Evolutionary conservation across 2,329 filamentous ascomycete genomes (phyloP).

Genomic region (Trichoderma guizhouense): DNA sequence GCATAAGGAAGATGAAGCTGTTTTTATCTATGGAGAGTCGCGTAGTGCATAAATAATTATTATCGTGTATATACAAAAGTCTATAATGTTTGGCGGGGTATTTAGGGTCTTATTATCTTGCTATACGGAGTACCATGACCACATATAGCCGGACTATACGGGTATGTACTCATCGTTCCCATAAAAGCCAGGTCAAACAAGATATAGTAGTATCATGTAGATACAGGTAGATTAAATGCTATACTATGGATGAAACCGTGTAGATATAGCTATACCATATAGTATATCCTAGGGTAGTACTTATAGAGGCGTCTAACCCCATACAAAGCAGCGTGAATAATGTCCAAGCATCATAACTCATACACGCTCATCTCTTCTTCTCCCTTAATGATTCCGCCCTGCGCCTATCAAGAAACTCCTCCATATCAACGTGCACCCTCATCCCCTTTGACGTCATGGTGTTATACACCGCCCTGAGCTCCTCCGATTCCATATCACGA

Average conservation of each 20-base stretch:
- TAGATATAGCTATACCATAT: background rate
- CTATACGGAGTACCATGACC: too few species aligned
- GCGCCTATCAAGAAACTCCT: conserved; percentile 43
- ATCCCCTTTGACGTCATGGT: conserved; percentile 49
- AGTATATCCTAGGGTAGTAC: background rate
- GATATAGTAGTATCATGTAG: background rate
- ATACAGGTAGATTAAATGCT: background rate
- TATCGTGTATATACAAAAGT: background rate
- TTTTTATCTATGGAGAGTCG: background rate
- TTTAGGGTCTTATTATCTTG: too few species aligned
- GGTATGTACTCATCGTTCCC: background rate
- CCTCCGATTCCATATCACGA: conserved; percentile 43
- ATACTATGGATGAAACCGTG: background rate
- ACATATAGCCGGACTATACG: too few species aligned
- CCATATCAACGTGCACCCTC: conserved; percentile 50
- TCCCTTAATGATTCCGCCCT: background rate
- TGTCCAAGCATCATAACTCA: background rate
- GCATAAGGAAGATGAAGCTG: background rate
- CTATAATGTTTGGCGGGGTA: background rate
- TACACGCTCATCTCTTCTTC: conserved; percentile 16
- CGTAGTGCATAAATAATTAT: background rate
- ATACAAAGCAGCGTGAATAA: background rate
- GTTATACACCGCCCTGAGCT: conserved; percentile 48
- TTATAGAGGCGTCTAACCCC: background rate
- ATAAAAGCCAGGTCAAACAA: background rate